Conservation (phyloP, 1,284 basidiomycete species). For the Thelephora terrestris region DNA sequence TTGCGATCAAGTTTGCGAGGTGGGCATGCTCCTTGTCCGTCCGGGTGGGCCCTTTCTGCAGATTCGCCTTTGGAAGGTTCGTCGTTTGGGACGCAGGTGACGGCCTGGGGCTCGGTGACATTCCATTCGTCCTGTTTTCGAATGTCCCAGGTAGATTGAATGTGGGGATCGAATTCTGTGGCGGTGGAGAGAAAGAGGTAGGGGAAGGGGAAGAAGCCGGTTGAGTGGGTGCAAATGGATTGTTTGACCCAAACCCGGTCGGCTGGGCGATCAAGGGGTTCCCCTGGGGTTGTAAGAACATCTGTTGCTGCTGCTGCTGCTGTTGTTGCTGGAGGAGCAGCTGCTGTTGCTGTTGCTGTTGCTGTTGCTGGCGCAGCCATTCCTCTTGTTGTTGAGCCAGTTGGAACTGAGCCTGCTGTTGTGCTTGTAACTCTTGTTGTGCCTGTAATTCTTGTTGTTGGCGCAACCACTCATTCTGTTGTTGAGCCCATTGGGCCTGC, state of each 20-base stretch:
- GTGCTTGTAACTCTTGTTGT: slow-evolving; percentile 53
- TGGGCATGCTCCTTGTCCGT: slow-evolving; percentile 64
- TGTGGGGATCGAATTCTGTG: slow-evolving; percentile 26
- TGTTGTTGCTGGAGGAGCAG: slow-evolving; percentile 39
- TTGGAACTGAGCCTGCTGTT: slow-evolving; percentile 47
- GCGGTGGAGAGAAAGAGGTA: slow-evolving; percentile 23
- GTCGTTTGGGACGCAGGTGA: slow-evolving; percentile 21
- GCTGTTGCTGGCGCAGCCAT: slow-evolving; percentile 58
- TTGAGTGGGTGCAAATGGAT: slow-evolving; percentile 68
- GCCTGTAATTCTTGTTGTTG: slow-evolving; percentile 32
- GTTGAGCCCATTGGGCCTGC: slow-evolving; percentile 42
- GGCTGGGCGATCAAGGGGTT: slow-evolving; percentile 48
- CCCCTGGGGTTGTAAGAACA: slow-evolving; percentile 28
- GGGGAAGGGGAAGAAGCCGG: slow-evolving; percentile 11
- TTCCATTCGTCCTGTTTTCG: slow-evolving; percentile 20
- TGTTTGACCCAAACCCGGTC: slow-evolving; percentile 84
- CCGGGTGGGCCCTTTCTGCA: slow-evolving; percentile 24
- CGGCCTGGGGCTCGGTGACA: slow-evolving; percentile 22
- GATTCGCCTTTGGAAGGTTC: slow-evolving; percentile 17
- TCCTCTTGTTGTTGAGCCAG: slow-evolving; percentile 57
- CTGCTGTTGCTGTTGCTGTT: slow-evolving; percentile 44
- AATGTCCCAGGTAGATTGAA: slow-evolving; percentile 62
- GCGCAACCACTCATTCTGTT: slow-evolving; percentile 36
- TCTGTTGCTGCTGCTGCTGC: slow-evolving; percentile 30
- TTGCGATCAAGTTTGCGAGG: slow-evolving; percentile 75